phyloP scores from a whole-genome alignment of 495 filamentous ascomycete species.

The Podospora anserina region DNA sequence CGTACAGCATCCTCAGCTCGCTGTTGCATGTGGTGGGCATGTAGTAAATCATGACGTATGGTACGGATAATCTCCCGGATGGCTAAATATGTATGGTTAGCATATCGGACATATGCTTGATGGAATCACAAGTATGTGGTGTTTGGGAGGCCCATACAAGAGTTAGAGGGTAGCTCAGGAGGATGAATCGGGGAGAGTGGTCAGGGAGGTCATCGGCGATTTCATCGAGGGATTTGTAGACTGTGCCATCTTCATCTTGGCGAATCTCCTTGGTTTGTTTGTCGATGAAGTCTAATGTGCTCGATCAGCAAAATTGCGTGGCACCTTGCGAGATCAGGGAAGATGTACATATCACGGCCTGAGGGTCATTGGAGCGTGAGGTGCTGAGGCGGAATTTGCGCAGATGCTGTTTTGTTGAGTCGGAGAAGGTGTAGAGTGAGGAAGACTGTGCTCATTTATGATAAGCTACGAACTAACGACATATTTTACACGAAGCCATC shows the following conservation, averaged over 20 bases:
- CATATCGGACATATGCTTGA: not conserved
- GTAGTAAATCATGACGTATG: slow-evolving; percentile 92
- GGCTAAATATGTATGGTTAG: slow-evolving; percentile 28
- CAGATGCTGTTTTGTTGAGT: slow-evolving; percentile 78
- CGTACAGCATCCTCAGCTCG: slow-evolving; percentile 87
- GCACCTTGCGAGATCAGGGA: slow-evolving; percentile 2
- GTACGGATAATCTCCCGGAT: slow-evolving; percentile 50
- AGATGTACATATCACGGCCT: slow-evolving; percentile 86
- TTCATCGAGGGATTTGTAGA: slow-evolving; percentile 75
- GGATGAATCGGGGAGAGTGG: slow-evolving; percentile 79
- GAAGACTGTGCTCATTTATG: slow-evolving; percentile 40
- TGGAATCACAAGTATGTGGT: not conserved
- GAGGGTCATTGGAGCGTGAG: slow-evolving; percentile 79
- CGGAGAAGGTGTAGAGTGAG: slow-evolving; percentile 90
- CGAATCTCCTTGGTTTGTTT: slow-evolving; percentile 82
- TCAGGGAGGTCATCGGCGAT: slow-evolving; percentile 90
- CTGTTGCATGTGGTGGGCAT: slow-evolving; percentile 84
- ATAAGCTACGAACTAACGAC: not conserved
- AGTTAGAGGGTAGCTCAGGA: slow-evolving; percentile 86
- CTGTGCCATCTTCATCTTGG: slow-evolving; percentile 63
- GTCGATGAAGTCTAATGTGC: slow-evolving; percentile 71
- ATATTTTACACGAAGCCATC: not conserved
- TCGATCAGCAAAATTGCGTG: slow-evolving; percentile 8
- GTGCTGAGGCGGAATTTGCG: slow-evolving; percentile 91
- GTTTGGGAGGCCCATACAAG: slow-evolving; percentile 51